Base-by-base conservation (phyloP, 2,329 filamentous ascomycete genomes). In the Ophiostoma ulmi region DNA sequence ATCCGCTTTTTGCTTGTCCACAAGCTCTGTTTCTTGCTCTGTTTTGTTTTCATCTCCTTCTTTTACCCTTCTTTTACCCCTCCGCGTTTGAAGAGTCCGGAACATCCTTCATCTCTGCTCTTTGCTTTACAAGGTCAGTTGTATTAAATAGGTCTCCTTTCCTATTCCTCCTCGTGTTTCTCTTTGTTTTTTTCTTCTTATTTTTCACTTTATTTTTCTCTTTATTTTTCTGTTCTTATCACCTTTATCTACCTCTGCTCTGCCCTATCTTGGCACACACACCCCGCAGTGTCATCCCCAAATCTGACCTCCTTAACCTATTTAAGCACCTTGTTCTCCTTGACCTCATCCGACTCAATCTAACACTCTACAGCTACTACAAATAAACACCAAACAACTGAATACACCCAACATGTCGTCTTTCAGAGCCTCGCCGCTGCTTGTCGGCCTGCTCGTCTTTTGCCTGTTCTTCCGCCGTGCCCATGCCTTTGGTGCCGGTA, bases 401-500 rank as follows among this genome's bases (percentile, higher is more conserved):
- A 67, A 31, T 8, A 31, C 5, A 14, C 14, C 41, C 73, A 78
- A 72, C 73, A 88, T 88, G 86, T 79, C 82, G 75, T 79, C 80
- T 73, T 76, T 82, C 74, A 84, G 81, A 77, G 81, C 80, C 69
- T 81, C 81, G 75, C 81, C 83, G 76, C 79, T 86, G 76, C 76
- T 88, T 72, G 77, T 88, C 79, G 85, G 83, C 76, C 76, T 89
- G 75, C 79, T 86, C 70, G 77, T 92, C 74, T 81, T 94, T 75
- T 82, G 93, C 75, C 81, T 87, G 74, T 87, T 92, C 76, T 87
- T 89, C 70, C 84, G 84, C 72, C 91, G 91, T 22, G 86, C 87
- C 48, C 84, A 90, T 75, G 92, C 91, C 70, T 97, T 97, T 78
- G 93, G 93, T 75, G 93, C 93, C 76, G 93, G 93, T 73, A 96